Evolutionary conservation across 2,329 filamentous ascomycete genomes (phyloP).

Genomic region (Triangularia setosa): DNA sequence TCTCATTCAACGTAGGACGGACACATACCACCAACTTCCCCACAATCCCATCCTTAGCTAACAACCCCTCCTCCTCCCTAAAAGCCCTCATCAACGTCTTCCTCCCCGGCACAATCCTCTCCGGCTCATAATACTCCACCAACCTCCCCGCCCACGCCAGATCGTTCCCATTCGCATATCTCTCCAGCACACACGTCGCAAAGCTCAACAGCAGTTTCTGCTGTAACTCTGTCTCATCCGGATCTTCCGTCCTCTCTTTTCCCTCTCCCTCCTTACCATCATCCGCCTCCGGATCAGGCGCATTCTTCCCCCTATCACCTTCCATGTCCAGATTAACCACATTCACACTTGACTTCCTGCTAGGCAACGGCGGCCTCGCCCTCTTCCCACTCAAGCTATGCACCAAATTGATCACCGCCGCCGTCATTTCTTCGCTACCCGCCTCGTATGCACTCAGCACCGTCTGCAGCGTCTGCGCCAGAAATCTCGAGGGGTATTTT

Average conservation of each 20-base stretch:
- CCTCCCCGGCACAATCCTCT: constrained; percentile 58
- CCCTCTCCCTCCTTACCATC: constrained; percentile 55
- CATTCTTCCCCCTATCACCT: constrained; percentile 51
- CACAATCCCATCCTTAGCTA: constrained; percentile 61
- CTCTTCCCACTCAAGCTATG: constrained; percentile 64
- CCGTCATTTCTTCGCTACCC: constrained; percentile 60
- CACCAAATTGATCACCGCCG: constrained; percentile 66
- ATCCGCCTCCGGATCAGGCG: constrained; percentile 60
- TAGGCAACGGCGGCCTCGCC: constrained; percentile 60
- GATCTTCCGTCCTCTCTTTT: constrained; percentile 43
- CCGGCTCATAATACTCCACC: constrained; percentile 64
- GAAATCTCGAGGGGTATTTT: constrained; percentile 72
- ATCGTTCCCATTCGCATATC: constrained; percentile 61
- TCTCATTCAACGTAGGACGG: not conserved
- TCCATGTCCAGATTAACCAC: constrained; percentile 53
- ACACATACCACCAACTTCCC: constrained; percentile 64
- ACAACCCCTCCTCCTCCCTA: constrained; percentile 57
- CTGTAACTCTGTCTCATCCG: constrained; percentile 59
- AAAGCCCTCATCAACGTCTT: constrained; percentile 62
- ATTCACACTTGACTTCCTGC: constrained; percentile 54
- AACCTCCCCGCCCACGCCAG: constrained; percentile 62
- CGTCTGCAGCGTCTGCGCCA: constrained; percentile 71
- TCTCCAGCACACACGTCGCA: constrained; percentile 71
- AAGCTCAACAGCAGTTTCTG: constrained; percentile 68
- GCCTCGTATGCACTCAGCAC: constrained; percentile 63